phyloP scores from a whole-genome alignment of 2,329 filamentous ascomycete species.

The Fusarium siculi region DNA sequence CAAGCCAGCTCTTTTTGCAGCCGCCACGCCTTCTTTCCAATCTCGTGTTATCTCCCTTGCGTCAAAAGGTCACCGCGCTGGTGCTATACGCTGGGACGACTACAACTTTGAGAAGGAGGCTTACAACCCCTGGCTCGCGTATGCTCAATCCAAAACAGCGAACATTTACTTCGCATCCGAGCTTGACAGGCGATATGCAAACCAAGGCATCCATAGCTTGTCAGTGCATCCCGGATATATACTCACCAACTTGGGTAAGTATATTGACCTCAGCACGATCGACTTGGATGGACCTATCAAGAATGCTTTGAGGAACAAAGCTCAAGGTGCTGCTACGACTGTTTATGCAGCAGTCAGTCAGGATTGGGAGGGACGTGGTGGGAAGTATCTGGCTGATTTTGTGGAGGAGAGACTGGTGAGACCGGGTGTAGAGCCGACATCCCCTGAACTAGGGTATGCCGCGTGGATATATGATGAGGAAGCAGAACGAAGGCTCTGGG shows the following conservation, averaged over 20 bases:
- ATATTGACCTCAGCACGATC: neutral
- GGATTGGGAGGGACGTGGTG: constrained; percentile 10
- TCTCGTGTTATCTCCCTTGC: constrained; percentile 60
- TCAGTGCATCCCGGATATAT: constrained; percentile 27
- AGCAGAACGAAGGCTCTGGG: neutral
- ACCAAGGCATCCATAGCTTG: constrained; percentile 13
- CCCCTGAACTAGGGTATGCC: neutral
- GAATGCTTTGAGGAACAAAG: neutral
- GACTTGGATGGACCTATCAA: neutral
- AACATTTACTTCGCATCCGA: constrained; percentile 37
- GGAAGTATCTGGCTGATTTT: constrained; percentile 4
- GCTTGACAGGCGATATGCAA: constrained; percentile 24
- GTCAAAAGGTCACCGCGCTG: constrained; percentile 52
- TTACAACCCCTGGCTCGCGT: constrained; percentile 27
- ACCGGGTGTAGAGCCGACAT: accelerated
- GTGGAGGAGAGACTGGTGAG: neutral
- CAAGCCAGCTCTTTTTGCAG: constrained; percentile 54
- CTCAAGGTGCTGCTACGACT: constrained; percentile 11
- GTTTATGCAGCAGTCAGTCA: constrained; percentile 1
- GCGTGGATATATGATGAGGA: constrained; percentile 5
- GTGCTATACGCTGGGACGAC: constrained; percentile 20
- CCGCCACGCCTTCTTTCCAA: constrained; percentile 51
- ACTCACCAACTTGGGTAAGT: neutral
- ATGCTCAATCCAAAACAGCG: constrained; percentile 34
- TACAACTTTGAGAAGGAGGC: constrained; percentile 23